Base-by-base conservation (phyloP, 805 yeast genomes). In the Nakazawaea sp. region DNA sequence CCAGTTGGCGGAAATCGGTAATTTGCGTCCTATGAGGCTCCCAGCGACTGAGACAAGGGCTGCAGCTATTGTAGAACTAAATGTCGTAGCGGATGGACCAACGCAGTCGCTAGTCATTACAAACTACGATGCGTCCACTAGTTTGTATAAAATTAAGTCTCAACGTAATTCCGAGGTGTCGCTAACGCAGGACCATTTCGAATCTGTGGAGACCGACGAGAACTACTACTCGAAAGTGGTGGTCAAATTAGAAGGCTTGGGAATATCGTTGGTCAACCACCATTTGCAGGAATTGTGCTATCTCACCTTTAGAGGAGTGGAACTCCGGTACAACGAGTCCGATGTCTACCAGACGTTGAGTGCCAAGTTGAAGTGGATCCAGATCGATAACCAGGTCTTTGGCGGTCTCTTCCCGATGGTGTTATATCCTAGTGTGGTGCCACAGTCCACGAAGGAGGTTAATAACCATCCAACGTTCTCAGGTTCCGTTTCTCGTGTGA, bases 41-140 rank as follows among this genome's bases (percentile, higher is more conserved):
- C 81, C 87, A 1, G 62, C 67, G 2, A 59, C 66, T 0, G 68
- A 61, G 16, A 54, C 57, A 4, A 57, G 54, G 23, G 28, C 40
- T 2, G 62, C 63, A 9, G 61, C 59, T 0, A 78, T 83, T 40
- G 89, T 87, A 20, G 97, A 88, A 48, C 62, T 94, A 48, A 86
- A 88, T 52, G 97, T 92, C 13, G 81, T 87, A 29, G 97, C 97
- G 0, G 97, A 92, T 63, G 98, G 97, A 0, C 95, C 96, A 0
- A 78, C 89, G 1, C 96, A 87, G 58, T 81, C 95, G 0, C 69
- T 92, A 45, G 81, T 87, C 4, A 81, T 92, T 3, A 73, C 95
- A 1, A 79, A 84, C 39, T 86, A 86, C 51, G 92, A 86, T 48
- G 81, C 89, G 5, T 72, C 78, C 2, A 68, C 74, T 5, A 84